A percentile compares a stretch with the other conserved stretches of the same genome.
Conservation (phyloP, 2,329 filamentous ascomycete species). For the Epicoccum nigrum region DNA sequence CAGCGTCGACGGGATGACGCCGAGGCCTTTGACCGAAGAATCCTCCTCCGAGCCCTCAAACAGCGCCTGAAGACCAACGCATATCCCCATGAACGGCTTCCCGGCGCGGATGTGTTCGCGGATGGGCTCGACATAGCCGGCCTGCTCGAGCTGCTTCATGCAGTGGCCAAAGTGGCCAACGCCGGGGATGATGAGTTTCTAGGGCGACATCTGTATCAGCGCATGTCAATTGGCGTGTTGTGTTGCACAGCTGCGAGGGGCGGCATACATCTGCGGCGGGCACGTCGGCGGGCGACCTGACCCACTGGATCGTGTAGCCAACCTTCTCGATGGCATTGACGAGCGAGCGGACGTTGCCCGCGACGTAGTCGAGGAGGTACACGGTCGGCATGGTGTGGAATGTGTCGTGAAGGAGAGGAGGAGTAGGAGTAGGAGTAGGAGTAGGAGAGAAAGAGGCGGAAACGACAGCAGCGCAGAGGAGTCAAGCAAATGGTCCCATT, state of each 20-base stretch:
- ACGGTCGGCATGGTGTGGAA: constrained; percentile 77
- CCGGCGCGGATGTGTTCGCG: constrained; percentile 80
- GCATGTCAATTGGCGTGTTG: constrained; percentile 35
- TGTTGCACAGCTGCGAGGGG: constrained; percentile 4
- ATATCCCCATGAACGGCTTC: constrained; percentile 99
- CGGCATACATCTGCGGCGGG: constrained; percentile 75
- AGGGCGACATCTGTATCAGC: constrained; percentile 41
- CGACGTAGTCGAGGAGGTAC: constrained; percentile 86
- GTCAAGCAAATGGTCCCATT: not conserved
- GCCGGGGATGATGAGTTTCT: constrained; percentile 94
- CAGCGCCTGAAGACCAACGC: constrained; percentile 89
- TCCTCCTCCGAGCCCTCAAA: constrained; percentile 88
- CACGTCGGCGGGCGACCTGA: constrained; percentile 83
- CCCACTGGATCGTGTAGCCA: constrained; percentile 92
- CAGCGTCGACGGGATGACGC: constrained; percentile 73
- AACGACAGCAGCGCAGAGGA: not conserved
- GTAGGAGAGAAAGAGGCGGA: not conserved
- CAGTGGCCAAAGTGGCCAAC: constrained; percentile 99
- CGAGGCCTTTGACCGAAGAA: constrained; percentile 72
- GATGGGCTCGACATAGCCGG: constrained; percentile 84
- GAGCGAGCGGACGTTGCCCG: constrained; percentile 92
- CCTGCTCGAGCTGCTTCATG: constrained; percentile 78
- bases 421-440: not conserved
- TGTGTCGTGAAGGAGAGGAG: no score
- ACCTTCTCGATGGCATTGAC: constrained; percentile 97